Evolutionary conservation across 1,284 basidiomycete species (phyloP).

Genomic region (Sphagnurus paluster): DNA sequence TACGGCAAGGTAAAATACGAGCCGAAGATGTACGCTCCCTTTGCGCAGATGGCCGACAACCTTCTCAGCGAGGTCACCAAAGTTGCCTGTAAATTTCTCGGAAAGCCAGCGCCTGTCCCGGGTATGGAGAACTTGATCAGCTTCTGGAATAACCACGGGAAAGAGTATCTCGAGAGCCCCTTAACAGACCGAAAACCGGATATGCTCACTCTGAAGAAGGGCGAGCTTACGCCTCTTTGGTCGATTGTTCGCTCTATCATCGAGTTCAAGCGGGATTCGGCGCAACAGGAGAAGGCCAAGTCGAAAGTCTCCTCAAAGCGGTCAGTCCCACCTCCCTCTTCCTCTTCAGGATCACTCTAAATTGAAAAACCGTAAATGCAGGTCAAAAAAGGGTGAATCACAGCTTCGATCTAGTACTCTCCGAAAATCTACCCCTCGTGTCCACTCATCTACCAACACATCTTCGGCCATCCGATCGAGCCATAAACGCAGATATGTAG

Average conservation of each 20-base stretch:
- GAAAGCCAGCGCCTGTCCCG: not conserved
- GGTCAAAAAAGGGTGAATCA: no score
- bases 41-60: not conserved
- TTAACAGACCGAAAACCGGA: not conserved
- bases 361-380: no score
- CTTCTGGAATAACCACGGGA: not conserved
- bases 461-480: not conserved
- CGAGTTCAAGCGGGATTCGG: not conserved
- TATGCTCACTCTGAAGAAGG: not conserved
- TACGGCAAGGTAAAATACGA: not conserved
- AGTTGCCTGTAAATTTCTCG: not conserved
- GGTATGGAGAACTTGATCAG: not conserved
- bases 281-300: not conserved
- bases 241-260: not conserved
- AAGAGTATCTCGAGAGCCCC: not conserved
- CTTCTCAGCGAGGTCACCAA: not conserved
- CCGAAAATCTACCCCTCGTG: not conserved
- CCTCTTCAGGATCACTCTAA: not conserved
- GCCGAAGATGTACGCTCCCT: not conserved
- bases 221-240: not conserved
- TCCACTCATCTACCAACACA: not conserved
- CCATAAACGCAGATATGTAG: not conserved
- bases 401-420: not conserved
- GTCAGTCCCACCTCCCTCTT: not conserved
- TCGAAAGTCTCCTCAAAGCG: not conserved